Base-by-base conservation (phyloP, 1,284 basidiomycete genomes). In the Lentinus polychrous region DNA sequence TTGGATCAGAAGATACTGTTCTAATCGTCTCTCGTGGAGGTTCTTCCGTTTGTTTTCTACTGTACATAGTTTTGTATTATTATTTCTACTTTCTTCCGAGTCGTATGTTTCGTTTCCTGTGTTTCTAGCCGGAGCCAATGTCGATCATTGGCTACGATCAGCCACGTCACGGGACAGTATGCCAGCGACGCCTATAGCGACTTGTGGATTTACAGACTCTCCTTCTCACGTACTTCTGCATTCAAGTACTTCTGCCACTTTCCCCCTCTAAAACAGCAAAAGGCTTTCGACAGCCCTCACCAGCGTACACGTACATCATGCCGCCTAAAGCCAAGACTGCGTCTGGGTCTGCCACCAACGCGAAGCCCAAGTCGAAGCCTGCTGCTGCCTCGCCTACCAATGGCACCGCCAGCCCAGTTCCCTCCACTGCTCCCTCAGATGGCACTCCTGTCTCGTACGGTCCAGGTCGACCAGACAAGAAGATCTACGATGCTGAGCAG, bases 401-500 rank as follows among this genome's bases (percentile, higher is more conserved):
- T 17, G 51, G 50, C 8, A 54, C 48, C n/a, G 52, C 55, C 22
- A 59, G 51, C 15, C 60, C 74, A 64, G 55, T 72, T 58, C 75
- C 78, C 42, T 72, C 81, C 40, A 65, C 68, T 32, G 63, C 71
- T 37, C 58, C 64, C 33, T 67, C 69, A 51, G 71, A 70, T 55
- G 72, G 71, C 59, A 72, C 74, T 57, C 66, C 69, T n/a, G 60
- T 68, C 52, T 59, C 69, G 41, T 66, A 64, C 38, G 61, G 62
- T 46, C 53, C 62, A 42, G 79, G 77, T 40, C 89, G 75, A 66
- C 92, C 93, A 27, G 92, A 94, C 74, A 91, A 91, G 69, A 75
- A 73, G 41, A 71, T 68, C 27, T 88, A 87, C 66, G 88, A 94
- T 52, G 76, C 75, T 18, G 91, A 95, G 69, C 92, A 95, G 71